These are phyloP conservation scores for Cercophora sp. DNA, from an alignment of 495 filamentous ascomycete genomes.

Conservation along the genomic window DNA sequence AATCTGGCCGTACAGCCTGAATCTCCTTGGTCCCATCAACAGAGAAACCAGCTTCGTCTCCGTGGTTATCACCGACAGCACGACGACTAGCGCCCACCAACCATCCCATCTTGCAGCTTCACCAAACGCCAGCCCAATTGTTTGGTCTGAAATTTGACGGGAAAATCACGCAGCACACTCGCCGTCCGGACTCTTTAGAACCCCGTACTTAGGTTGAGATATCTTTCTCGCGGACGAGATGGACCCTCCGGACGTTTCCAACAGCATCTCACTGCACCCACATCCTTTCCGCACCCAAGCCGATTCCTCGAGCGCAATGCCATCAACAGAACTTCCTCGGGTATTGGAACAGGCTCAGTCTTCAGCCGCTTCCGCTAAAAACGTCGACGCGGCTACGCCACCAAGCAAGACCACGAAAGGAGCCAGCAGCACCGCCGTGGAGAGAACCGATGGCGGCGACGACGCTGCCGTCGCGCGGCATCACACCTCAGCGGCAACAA, in stretches of 20 bases:
- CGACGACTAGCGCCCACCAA: too few relatives aligned
- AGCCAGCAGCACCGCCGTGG: slow-evolving; percentile 42
- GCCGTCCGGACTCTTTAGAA: too few relatives aligned
- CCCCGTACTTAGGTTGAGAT: too few relatives aligned
- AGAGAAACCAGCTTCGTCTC: too few relatives aligned
- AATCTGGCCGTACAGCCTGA: too few relatives aligned
- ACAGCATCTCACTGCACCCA: slow-evolving; percentile 41
- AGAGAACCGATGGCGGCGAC: slow-evolving; percentile 41
- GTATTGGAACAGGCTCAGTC: slow-evolving; percentile 6
- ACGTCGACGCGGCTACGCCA: slow-evolving; percentile 25
- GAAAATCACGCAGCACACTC: too few relatives aligned
- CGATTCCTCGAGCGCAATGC: slow-evolving; percentile 23
- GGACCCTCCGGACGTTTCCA: slow-evolving; percentile 32
- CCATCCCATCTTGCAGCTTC: too few relatives aligned
- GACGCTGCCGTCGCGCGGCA: slow-evolving; percentile 45
- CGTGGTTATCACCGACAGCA: too few relatives aligned
- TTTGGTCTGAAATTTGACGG: too few relatives aligned
- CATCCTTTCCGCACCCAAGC: slow-evolving; percentile 47
- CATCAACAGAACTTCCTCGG: slow-evolving; percentile 2
- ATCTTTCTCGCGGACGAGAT: too few relatives aligned
- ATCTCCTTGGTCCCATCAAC: too few relatives aligned
- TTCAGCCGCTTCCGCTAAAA: slow-evolving; percentile 16
- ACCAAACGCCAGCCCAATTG: too few relatives aligned
- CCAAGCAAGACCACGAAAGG: slow-evolving; percentile 27
- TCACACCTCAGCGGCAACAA: slow-evolving; percentile 29